phyloP scores from a whole-genome alignment of 2,329 filamentous ascomycete species.

The Venturia asperata region DNA sequence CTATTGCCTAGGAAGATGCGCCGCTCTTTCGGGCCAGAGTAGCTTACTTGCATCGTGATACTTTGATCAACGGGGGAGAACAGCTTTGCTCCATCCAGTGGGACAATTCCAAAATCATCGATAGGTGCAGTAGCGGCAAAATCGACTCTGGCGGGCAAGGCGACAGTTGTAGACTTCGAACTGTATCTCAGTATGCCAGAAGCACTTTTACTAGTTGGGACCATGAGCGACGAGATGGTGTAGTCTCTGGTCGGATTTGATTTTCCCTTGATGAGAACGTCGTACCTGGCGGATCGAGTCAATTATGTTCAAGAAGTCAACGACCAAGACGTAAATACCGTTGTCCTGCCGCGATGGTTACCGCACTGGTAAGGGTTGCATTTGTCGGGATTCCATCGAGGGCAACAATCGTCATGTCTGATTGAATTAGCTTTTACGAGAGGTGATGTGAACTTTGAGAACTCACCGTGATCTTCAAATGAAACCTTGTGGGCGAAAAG shows the following conservation, averaged over 20 bases:
- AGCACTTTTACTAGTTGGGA: neutral
- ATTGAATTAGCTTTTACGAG: neutral
- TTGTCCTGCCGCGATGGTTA: constrained; percentile 31
- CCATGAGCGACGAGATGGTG: constrained; percentile 3
- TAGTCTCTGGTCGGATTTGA: constrained; percentile 8
- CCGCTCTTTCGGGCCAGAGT: neutral
- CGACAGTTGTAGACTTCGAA: neutral
- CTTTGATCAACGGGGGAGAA: constrained; percentile 2
- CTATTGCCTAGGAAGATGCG: constrained; percentile 2
- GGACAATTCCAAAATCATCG: constrained; percentile 8
- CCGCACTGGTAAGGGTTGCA: constrained; percentile 29
- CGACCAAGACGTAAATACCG: neutral
- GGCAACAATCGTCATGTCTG: constrained; percentile 54
- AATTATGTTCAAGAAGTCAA: too few species aligned
- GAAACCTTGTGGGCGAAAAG: constrained; percentile 1
- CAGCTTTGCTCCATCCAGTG: neutral
- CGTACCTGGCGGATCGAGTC: neutral
- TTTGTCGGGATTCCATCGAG: constrained; percentile 62
- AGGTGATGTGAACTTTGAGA: neutral
- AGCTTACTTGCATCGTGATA: constrained; percentile 10
- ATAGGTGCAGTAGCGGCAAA: neutral
- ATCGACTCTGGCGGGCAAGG: too few species aligned
- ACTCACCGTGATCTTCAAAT: neutral
- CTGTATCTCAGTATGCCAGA: neutral
- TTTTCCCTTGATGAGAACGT: constrained; percentile 15